phyloP scores from a whole-genome alignment of 2,329 filamentous ascomycete species.

The Aspergillaceae sp. region DNA sequence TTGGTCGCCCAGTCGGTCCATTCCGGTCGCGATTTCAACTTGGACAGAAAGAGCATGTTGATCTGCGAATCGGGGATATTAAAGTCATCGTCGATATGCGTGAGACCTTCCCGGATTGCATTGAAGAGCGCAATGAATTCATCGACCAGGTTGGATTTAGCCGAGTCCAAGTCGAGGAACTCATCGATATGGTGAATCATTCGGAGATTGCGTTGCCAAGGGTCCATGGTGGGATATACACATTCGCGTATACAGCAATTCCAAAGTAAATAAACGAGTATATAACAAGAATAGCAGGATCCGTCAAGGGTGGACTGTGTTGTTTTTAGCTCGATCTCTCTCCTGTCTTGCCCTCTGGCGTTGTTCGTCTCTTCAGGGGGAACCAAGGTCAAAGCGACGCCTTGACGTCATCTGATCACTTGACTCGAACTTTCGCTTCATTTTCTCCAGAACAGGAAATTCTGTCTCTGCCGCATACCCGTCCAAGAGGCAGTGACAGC shows the following conservation, averaged over 20 bases:
- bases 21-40: slow-evolving; percentile 16
- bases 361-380: neutral
- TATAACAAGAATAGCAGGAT: neutral
- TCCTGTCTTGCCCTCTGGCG: too few relatives aligned
- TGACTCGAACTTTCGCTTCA: too few relatives aligned
- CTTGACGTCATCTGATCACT: too few relatives aligned
- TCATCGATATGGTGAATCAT: slow-evolving; percentile 21
- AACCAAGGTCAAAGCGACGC: too few relatives aligned
- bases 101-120: slow-evolving; percentile 19
- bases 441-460: too few relatives aligned
- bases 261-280: neutral
- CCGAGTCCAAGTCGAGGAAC: slow-evolving; percentile 19
- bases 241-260: too few relatives aligned
- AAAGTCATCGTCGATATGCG: slow-evolving; percentile 18
- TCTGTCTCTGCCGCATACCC: too few relatives aligned
- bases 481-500: too few relatives aligned
- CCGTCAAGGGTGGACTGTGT: neutral
- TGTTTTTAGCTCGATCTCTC: too few relatives aligned
- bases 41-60: slow-evolving; percentile 18
- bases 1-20: slow-evolving; percentile 18
- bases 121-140: slow-evolving; percentile 21
- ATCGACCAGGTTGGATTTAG: slow-evolving; percentile 15
- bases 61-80: slow-evolving; percentile 17
- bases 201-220: slow-evolving; percentile 18
- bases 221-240: slow-evolving; percentile 9